Evolutionary conservation across 768 basidiomycete genomes (phyloP).

Genomic region (Suillus fuscotomentosus): DNA sequence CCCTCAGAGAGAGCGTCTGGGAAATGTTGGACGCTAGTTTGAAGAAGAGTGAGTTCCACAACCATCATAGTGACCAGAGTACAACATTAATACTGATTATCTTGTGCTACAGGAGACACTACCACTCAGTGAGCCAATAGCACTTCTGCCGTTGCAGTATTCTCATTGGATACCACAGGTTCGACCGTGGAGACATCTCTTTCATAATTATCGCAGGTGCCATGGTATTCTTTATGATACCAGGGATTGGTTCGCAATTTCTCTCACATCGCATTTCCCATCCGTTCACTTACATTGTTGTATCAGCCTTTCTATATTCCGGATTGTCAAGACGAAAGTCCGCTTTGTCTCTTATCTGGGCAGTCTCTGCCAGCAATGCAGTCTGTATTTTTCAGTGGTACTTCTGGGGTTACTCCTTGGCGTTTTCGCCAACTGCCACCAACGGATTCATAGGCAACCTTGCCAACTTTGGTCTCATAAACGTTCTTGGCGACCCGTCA

Average conservation of each 20-base stretch:
- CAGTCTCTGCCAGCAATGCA: conserved; percentile 68
- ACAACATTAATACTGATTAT: conserved; percentile 3
- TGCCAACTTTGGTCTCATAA: conserved; percentile 69
- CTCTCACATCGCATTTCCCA: conserved; percentile 5
- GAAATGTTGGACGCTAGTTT: background rate
- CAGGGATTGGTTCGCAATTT: conserved; percentile 55
- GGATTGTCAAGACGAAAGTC: conserved; percentile 70
- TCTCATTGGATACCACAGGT: conserved; percentile 36
- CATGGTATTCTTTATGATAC: conserved; percentile 78
- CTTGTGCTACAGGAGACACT: conserved; percentile 18
- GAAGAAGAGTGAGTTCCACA: background rate
- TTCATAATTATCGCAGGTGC: conserved; percentile 69
- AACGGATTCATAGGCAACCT: conserved; percentile 82
- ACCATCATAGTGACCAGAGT: background rate
- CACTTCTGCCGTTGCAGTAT: background rate
- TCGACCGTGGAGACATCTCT: conserved; percentile 67
- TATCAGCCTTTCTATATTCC: conserved; percentile 68
- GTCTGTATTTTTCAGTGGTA: conserved; percentile 82
- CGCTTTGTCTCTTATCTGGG: conserved; percentile 74
- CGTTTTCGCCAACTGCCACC: conserved; percentile 75
- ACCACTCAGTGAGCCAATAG: conserved; percentile 24
- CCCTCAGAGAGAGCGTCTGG: background rate
- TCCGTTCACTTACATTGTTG: background rate
- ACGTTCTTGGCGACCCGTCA: conserved; percentile 70
- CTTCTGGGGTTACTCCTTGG: conserved; percentile 80